Evolutionary conservation across 1,284 basidiomycete genomes (phyloP).

Genomic region (Ustilago nuda): DNA sequence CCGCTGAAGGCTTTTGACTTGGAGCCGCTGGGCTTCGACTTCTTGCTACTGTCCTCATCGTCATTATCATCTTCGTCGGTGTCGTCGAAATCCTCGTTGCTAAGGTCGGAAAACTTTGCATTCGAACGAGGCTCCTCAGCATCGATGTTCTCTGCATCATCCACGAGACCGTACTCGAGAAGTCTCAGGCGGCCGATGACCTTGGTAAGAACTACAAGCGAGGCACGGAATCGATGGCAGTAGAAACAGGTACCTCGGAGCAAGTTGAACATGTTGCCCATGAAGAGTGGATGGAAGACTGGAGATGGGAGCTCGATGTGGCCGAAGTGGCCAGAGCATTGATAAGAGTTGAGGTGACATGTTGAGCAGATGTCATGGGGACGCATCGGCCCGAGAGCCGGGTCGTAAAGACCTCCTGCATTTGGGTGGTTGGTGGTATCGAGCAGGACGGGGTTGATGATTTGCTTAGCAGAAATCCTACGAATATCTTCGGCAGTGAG

Average conservation of each 20-base stretch:
- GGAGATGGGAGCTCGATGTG: conserved; percentile 96
- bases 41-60: conserved; percentile 68
- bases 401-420: conserved; percentile 92
- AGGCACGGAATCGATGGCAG: conserved; percentile 88
- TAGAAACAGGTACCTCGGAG: conserved; percentile 92
- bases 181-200: conserved; percentile 89
- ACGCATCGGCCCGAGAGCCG: conserved; percentile 86
- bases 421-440: conserved; percentile 95
- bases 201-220: conserved; percentile 75
- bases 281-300: conserved; percentile 96
- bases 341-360: conserved; percentile 89
- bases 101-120: conserved; percentile 24
- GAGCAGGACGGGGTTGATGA: conserved; percentile 90
- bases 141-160: conserved; percentile 79
- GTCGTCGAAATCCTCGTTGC: conserved; percentile 38
- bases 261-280: conserved; percentile 89
- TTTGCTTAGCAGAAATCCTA: conserved; percentile 94
- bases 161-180: conserved; percentile 87
- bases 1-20: conserved; percentile 52
- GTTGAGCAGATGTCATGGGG: conserved; percentile 81
- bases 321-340: conserved; percentile 98
- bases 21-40: conserved; percentile 31
- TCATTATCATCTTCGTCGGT: conserved; percentile 51
- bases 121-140: conserved; percentile 36
- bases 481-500: conserved; percentile 90